phyloP scores from a whole-genome alignment of 1,139 yeast species.

The Candida sp. region DNA sequence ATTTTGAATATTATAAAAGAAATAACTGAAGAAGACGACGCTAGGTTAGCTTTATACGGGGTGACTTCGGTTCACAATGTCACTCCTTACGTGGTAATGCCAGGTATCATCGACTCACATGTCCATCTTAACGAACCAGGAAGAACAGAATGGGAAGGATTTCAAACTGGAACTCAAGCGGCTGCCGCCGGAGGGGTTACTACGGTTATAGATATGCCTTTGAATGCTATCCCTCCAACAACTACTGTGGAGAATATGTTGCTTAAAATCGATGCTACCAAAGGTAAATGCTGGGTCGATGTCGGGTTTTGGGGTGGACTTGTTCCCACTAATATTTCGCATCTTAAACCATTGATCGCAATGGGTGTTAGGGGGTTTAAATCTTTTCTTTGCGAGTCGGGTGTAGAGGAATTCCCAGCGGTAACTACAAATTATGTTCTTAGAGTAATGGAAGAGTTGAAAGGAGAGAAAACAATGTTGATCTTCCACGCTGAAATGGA shows the following conservation, averaged over 20 bases:
- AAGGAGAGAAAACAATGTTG: constrained; percentile 62
- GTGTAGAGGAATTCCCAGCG: constrained; percentile 93
- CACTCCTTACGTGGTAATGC: constrained; percentile 67
- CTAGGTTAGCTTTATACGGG: constrained; percentile 36
- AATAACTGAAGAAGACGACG: constrained; percentile 34
- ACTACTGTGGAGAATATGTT: constrained; percentile 77
- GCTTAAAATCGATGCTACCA: constrained; percentile 72
- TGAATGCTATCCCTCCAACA: constrained; percentile 94
- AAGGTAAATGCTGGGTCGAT: constrained; percentile 85
- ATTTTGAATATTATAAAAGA: constrained; percentile 47
- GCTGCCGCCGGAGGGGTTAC: constrained; percentile 97
- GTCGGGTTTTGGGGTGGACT: constrained; percentile 97
- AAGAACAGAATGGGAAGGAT: constrained; percentile 95
- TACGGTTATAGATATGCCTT: constrained; percentile 93
- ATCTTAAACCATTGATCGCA: constrained; percentile 68
- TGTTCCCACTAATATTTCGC: constrained; percentile 69
- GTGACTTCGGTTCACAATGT: constrained; percentile 50
- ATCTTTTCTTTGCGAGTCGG: constrained; percentile 86
- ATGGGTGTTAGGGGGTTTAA: constrained; percentile 93
- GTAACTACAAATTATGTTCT: constrained; percentile 61
- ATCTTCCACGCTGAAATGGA: constrained; percentile 96
- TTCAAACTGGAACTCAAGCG: constrained; percentile 87
- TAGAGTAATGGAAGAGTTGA: constrained; percentile 60
- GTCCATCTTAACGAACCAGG: constrained; percentile 96
- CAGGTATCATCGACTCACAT: constrained; percentile 92